These are phyloP conservation scores for Globisporangium nodosum DNA, from an alignment of 352 stramenopile genomes.

Conservation along the genomic window DNA sequence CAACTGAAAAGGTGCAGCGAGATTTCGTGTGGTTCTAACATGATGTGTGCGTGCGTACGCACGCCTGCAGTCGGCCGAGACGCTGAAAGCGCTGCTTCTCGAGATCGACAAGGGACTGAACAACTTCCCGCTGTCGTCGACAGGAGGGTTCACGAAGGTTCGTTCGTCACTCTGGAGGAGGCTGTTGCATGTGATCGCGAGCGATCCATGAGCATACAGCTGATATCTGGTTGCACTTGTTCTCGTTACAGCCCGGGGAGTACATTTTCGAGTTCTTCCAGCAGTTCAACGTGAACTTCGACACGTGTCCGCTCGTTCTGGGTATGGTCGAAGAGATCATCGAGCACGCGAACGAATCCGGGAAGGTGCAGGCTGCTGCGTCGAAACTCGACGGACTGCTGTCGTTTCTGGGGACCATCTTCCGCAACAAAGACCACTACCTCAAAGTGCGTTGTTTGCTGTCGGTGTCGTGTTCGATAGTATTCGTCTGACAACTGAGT, in stretches of 20 bases:
- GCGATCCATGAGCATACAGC: neutral
- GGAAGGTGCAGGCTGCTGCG: slow-evolving; percentile 49
- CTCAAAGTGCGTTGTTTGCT: slow-evolving; percentile 30
- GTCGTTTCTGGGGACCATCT: slow-evolving; percentile 84
- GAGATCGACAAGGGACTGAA: slow-evolving; percentile 85
- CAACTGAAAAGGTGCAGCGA: neutral
- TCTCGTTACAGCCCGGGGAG: slow-evolving; percentile 44
- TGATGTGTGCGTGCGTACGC: neutral
- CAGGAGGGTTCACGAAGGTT: slow-evolving; percentile 81
- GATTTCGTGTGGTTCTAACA: neutral
- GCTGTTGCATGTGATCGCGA: neutral
- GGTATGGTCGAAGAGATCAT: slow-evolving; percentile 89
- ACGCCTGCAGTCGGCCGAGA: slow-evolving; percentile 60
- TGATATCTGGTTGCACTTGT: too few species aligned
- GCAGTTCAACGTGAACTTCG: slow-evolving; percentile 87
- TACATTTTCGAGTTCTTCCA: slow-evolving; percentile 92
- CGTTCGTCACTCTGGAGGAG: neutral
- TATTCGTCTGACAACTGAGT: neutral
- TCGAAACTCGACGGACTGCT: slow-evolving; percentile 80
- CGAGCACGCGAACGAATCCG: slow-evolving; percentile 67
- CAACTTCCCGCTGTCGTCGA: slow-evolving; percentile 62
- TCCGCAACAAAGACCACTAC: slow-evolving; percentile 78
- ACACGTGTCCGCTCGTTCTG: slow-evolving; percentile 81
- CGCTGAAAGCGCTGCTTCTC: slow-evolving; percentile 70
- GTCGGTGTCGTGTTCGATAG: neutral